These are phyloP conservation scores for Monosporascus ibericus DNA, from an alignment of 2,329 filamentous ascomycete genomes.

Conservation along the genomic window DNA sequence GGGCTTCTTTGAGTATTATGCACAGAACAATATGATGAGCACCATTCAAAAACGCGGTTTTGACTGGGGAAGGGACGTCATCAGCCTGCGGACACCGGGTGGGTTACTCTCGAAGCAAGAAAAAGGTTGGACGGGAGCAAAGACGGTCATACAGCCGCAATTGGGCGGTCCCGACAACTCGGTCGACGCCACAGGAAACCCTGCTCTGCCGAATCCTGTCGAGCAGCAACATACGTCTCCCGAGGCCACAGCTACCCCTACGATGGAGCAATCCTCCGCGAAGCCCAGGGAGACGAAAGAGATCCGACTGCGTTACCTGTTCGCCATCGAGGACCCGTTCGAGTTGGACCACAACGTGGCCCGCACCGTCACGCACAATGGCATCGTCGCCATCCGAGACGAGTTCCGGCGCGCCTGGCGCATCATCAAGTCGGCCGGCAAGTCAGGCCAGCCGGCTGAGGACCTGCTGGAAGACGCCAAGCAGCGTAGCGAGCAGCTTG, in stretches of 20 bases:
- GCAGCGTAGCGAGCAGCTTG: constrained; percentile 24
- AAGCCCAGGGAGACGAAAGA: constrained; percentile 51
- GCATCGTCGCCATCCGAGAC: constrained; percentile 74
- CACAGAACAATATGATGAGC: constrained; percentile 51
- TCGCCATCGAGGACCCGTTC: constrained; percentile 90
- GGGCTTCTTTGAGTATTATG: constrained; percentile 86
- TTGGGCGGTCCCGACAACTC: constrained; percentile 17
- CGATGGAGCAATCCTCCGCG: constrained; percentile 6
- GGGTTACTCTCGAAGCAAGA: constrained; percentile 67
- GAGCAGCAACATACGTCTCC: constrained; percentile 7
- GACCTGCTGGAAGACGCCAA: constrained; percentile 49
- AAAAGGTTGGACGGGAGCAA: constrained; percentile 84
- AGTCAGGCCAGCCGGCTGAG: constrained; percentile 30
- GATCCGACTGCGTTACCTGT: constrained; percentile 72
- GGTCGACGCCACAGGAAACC: no score
- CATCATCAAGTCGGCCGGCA: constrained; percentile 54
- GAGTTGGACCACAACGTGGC: constrained; percentile 85
- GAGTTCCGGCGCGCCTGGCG: constrained; percentile 78
- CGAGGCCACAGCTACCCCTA: neutral
- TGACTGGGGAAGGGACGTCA: constrained; percentile 72
- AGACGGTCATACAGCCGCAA: constrained; percentile 56
- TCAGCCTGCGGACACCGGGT: constrained; percentile 67
- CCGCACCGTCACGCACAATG: constrained; percentile 75
- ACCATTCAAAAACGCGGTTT: constrained; percentile 54
- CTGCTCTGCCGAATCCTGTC: no score